These are phyloP conservation scores for Geotrichum aggregatum DNA, from an alignment of 1,139 yeast genomes.

Conservation along the genomic window DNA sequence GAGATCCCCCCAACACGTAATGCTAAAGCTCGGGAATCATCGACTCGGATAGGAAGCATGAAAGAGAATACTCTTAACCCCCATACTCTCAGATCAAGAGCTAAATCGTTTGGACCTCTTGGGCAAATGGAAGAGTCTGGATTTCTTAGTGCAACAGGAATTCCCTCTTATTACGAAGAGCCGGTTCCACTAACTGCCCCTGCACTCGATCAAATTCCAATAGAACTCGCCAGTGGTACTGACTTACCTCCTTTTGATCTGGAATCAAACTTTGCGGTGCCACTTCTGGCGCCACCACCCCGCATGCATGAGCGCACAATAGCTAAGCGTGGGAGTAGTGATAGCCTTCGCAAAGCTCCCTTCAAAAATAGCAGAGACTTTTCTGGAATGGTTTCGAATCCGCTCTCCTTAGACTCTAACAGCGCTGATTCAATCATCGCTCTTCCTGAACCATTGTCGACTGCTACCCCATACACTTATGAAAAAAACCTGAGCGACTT, in stretches of 20 bases:
- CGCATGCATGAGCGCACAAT: conserved; percentile 13
- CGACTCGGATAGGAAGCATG: too few species aligned
- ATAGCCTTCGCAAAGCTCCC: not conserved
- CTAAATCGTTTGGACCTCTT: not conserved
- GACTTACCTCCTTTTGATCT: not conserved
- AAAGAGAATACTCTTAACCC: too few species aligned
- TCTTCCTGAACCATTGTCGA: conserved; percentile 7
- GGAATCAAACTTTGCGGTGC: conserved; percentile 3
- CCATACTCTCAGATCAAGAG: too few species aligned
- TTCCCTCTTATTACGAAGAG: not conserved
- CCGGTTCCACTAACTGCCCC: not conserved
- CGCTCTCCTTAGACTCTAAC: not conserved
- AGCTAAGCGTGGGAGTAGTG: conserved; percentile 12
- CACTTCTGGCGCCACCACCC: conserved; percentile 13
- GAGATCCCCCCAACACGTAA: not conserved
- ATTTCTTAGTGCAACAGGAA: not conserved
- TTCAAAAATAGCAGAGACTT: not conserved
- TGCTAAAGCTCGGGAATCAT: too few species aligned
- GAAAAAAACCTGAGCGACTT: conserved; percentile 11
- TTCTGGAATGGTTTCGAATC: not conserved
- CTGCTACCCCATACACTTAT: conserved; percentile 5
- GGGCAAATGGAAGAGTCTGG: not conserved
- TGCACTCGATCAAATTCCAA: conserved; percentile 15
- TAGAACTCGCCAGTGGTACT: conserved; percentile 1
- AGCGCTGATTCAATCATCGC: not conserved